Conservation (phyloP, 345 rosid genomes). For the Excoecaria cochinchinensis region DNA sequence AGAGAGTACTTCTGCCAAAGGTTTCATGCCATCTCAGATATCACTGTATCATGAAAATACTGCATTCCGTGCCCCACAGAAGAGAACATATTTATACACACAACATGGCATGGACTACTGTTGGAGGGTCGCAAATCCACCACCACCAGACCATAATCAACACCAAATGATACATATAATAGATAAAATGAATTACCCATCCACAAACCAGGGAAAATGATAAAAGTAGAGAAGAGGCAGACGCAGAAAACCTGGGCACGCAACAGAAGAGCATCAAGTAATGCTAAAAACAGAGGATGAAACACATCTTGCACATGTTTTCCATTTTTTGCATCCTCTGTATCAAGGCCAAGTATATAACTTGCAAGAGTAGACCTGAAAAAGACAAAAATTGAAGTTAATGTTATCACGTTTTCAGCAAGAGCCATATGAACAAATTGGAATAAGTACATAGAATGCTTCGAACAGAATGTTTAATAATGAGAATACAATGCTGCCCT, state of each 20-base stretch:
- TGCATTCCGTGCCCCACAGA: no score
- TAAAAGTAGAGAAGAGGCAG: slow-evolving; percentile 12
- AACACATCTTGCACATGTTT: slow-evolving; percentile 59
- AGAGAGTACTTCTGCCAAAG: no score
- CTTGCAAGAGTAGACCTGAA: slow-evolving; percentile 80
- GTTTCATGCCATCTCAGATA: no score
- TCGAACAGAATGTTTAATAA: background rate
- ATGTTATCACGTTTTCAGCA: slow-evolving; percentile 2
- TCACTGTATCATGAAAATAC: no score
- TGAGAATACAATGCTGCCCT: background rate
- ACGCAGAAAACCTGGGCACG: slow-evolving; percentile 76
- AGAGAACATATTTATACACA: background rate
- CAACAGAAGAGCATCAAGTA: slow-evolving; percentile 75
- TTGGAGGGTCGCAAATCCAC: no score
- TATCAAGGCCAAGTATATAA: slow-evolving; percentile 62
- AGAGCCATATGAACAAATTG: background rate
- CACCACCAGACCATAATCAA: background rate
- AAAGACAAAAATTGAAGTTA: slow-evolving; percentile 10
- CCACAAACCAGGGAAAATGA: background rate
- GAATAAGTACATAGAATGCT: background rate
- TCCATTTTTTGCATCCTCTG: slow-evolving; percentile 38
- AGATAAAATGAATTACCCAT: slow-evolving; percentile 7
- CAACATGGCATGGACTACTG: background rate
- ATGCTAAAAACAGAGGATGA: slow-evolving; percentile 66
- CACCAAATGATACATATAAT: background rate